Percentiles rank a stretch among this genome's conserved stretches.
Evolutionary conservation across 2,329 filamentous ascomycete species (phyloP).

Genomic region (Ophiosphaerella herpotricha): DNA sequence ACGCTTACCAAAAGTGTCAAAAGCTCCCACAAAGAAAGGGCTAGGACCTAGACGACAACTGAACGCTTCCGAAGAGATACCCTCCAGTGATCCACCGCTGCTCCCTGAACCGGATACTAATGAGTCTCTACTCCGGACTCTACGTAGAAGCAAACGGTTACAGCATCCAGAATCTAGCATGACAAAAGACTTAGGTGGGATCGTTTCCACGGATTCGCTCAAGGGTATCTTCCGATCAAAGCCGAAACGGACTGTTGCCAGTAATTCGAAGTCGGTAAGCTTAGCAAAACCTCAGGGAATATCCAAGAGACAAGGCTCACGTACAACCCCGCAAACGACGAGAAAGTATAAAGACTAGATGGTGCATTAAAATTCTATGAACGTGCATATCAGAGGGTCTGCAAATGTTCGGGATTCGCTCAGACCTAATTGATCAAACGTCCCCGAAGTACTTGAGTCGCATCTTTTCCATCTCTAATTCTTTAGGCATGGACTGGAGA

Average conservation of each 20-base stretch:
- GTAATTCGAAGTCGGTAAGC: background rate
- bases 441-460: constrained; percentile 36
- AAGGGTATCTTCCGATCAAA: background rate
- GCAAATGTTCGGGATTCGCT: background rate
- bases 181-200: background rate
- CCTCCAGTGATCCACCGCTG: too few relatives aligned
- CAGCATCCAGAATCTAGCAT: background rate
- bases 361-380: background rate
- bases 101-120: too few relatives aligned
- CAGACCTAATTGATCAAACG: background rate
- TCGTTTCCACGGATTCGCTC: background rate
- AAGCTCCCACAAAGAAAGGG: too few relatives aligned
- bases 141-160: background rate
- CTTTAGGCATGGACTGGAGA: constrained; percentile 35
- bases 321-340: background rate
- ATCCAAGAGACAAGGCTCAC: constrained; percentile 4
- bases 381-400: too few relatives aligned
- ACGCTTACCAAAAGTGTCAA: too few relatives aligned
- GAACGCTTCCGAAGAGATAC: too few relatives aligned
- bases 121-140: background rate
- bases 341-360: too few relatives aligned
- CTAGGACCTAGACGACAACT: too few relatives aligned
- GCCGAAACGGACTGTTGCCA: background rate
- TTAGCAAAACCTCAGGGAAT: constrained; percentile 5
- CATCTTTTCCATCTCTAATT: constrained; percentile 49